Base-by-base conservation (phyloP, 1,139 yeast species). In the Petasospora rhodanensis region DNA sequence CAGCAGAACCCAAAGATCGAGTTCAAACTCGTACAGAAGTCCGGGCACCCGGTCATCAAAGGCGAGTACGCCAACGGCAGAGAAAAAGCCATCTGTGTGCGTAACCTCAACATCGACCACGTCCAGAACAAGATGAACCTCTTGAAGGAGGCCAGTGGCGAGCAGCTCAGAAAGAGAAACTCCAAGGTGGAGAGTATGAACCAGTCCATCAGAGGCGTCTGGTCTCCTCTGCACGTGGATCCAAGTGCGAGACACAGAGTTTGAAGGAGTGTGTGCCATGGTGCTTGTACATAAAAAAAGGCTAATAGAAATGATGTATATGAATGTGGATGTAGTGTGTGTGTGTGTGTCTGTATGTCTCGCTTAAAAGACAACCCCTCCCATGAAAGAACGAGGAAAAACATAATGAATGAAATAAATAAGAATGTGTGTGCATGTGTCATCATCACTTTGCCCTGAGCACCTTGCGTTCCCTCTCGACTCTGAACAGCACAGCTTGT, bases 141-240 rank as follows among this genome's bases (percentile, higher is more conserved):
- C 44, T 66, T 71, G 58, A 71, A 69, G 48, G 73, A 80, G 55
- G 64, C 80, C 10, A 67, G 79, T 20, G 82, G 81, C 21, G 76
- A 71, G 32, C 69, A 75, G 33, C 55, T 83, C 39, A 62, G 68
- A 45, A 78, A 77, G 54, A 74, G 83, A 42, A 69, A 73, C 47
- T 78, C 81, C 46, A 80, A 82, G 47, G 97, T 91, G 26, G 73
- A 76, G 57, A 80, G 95, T 27, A 60, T 70, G 40, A 91, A 89
- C 58, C 76, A 74, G 41, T 80, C 95, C 32, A 91, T 91, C 13
- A 81, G 99, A 70, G 99, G 98, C 52, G 70, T 91, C 34, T 91
- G 99, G 98, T 86, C 96, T 31, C 98, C 98, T 37, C 70, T 91
- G 67, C 96, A 91, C 56, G 77, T 73, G 34, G 78, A 76, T 41